Percentiles rank a stretch among this genome's conserved stretches.
Evolutionary conservation across 169 alveolate species (phyloP).

Genomic region (Eimeria brunetti): DNA sequence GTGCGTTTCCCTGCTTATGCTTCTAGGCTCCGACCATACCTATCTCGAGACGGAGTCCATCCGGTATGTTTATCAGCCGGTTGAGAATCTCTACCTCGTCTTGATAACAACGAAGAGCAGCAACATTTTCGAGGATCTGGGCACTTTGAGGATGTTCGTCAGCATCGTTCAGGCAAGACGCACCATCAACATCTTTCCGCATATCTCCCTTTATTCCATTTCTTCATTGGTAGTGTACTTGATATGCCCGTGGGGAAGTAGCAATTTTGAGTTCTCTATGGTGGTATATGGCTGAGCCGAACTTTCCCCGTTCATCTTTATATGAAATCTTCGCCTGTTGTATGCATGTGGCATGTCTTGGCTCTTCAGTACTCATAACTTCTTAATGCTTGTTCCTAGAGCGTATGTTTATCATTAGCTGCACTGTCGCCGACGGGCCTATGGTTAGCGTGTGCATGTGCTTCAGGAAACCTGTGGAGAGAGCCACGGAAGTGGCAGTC

Average conservation of each 20-base stretch:
- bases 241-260: background rate
- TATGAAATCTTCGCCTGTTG: background rate
- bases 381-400: background rate
- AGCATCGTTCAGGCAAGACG: slow-evolving; percentile 87
- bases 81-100: slow-evolving; percentile 90
- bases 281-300: background rate
- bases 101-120: slow-evolving; percentile 91
- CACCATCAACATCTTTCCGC: background rate
- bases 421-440: background rate
- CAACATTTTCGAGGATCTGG: slow-evolving; percentile 94
- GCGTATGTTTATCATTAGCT: background rate
- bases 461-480: slow-evolving; percentile 84
- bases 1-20: background rate
- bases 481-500: slow-evolving; percentile 82
- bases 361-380: background rate
- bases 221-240: background rate
- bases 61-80: slow-evolving; percentile 93
- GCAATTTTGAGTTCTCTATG: background rate
- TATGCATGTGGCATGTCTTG: background rate
- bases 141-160: slow-evolving; percentile 90
- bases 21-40: slow-evolving; percentile 89
- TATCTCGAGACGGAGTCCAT: slow-evolving; percentile 91
- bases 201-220: background rate
- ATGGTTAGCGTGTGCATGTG: background rate
- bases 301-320: background rate